Evolutionary conservation across 352 stramenopile species (phyloP).

Genomic region (Pythium plurisporium): DNA sequence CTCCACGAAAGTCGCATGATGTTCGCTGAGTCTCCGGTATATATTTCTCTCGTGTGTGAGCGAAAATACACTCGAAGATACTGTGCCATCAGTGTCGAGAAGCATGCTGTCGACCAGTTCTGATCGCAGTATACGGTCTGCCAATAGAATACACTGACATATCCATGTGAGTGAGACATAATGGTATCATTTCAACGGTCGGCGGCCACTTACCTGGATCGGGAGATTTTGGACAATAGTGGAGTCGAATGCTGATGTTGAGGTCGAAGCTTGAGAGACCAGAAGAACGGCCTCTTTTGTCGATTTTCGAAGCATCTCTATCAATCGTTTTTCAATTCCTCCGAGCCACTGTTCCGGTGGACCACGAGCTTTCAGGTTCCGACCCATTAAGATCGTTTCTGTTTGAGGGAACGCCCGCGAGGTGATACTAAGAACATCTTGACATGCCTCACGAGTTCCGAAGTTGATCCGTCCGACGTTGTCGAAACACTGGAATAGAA

Average conservation of each 20-base stretch:
- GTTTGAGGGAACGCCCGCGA: constrained; percentile 35
- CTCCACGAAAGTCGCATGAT: constrained; percentile 1
- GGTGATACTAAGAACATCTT: constrained; percentile 44
- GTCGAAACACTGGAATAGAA: constrained; percentile 64
- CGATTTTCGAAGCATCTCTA: constrained; percentile 47
- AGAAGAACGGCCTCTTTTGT: constrained; percentile 37
- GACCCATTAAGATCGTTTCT: constrained; percentile 60
- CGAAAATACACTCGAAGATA: background rate
- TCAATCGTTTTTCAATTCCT: constrained; percentile 50
- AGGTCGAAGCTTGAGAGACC: background rate
- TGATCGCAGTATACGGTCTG: constrained; percentile 42
- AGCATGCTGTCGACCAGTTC: constrained; percentile 32
- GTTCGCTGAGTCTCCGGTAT: constrained; percentile 7
- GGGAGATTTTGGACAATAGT: constrained; percentile 6
- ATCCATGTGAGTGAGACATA: background rate
- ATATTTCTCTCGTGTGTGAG: background rate
- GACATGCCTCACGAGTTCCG: constrained; percentile 46
- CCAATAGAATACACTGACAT: constrained; percentile 34
- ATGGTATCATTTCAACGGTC: background rate
- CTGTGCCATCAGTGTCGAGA: background rate
- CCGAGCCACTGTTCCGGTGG: constrained; percentile 65
- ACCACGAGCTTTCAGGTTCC: constrained; percentile 67
- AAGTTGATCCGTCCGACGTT: constrained; percentile 63
- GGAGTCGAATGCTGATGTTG: background rate
- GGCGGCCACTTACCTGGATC: constrained; percentile 14